Percentiles rank a stretch among this genome's conserved stretches.
Evolutionary conservation across 306 rosid species (phyloP).

Genomic region (Pyrus pyrifolia): DNA sequence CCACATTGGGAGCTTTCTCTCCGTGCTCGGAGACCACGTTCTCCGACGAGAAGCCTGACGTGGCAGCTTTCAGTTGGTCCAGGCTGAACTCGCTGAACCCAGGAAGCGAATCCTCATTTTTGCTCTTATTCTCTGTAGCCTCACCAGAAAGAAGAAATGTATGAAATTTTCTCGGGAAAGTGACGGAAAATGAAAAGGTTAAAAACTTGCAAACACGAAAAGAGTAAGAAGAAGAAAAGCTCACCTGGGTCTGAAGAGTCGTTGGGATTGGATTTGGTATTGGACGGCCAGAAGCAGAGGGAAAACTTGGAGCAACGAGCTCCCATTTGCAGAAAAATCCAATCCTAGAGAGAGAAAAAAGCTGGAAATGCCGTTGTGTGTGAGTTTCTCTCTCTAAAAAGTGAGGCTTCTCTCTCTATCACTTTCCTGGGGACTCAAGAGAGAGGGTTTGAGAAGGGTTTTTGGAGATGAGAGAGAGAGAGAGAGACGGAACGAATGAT

Average conservation of each 20-base stretch:
- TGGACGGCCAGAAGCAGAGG: slow-evolving; percentile 82
- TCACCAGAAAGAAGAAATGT: not conserved
- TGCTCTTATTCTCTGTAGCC: slow-evolving; percentile 60
- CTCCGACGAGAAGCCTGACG: slow-evolving; percentile 80
- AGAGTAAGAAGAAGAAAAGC: not conserved
- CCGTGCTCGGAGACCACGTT: slow-evolving; percentile 97
- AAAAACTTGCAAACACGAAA: not conserved
- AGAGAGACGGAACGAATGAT: slow-evolving; percentile 2
- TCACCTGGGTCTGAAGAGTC: slow-evolving; percentile 58
- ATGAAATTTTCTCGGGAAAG: slow-evolving; percentile 13
- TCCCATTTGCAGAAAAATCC: slow-evolving; percentile 65
- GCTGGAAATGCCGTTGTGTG: not conserved
- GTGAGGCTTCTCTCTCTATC: slow-evolving; percentile 2
- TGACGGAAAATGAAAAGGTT: slow-evolving; percentile 1
- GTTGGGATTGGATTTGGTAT: slow-evolving; percentile 60
- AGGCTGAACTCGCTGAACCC: slow-evolving; percentile 71
- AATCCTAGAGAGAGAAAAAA: slow-evolving; percentile 10
- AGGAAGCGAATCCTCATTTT: slow-evolving; percentile 43
- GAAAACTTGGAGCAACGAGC: slow-evolving; percentile 85
- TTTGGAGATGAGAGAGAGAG: not conserved
- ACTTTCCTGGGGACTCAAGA: slow-evolving; percentile 1
- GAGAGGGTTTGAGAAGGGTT: slow-evolving; percentile 1
- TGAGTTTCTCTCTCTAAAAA: not conserved
- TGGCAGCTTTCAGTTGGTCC: slow-evolving; percentile 70
- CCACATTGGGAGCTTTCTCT: slow-evolving; percentile 98